These are phyloP conservation scores for Xylaria digitata DNA, from an alignment of 2,329 filamentous ascomycete species.

Conservation along the genomic window DNA sequence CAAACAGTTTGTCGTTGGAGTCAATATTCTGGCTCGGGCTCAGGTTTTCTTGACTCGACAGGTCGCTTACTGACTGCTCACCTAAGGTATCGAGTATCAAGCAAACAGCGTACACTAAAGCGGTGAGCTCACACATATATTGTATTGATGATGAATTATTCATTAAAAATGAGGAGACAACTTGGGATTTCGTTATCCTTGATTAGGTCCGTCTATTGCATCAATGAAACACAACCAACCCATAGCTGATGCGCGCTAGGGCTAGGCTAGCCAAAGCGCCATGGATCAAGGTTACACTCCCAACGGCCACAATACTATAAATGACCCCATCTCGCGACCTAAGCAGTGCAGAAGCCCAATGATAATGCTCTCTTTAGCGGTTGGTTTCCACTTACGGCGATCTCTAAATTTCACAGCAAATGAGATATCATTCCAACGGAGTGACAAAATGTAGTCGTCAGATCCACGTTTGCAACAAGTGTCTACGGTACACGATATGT, in stretches of 20 bases:
- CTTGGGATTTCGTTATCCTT: background rate
- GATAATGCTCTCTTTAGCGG: conserved; percentile 3
- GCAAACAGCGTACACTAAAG: conserved; percentile 12
- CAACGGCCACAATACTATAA: conserved; percentile 28
- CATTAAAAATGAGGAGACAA: background rate
- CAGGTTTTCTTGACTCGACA: background rate
- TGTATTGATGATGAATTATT: background rate
- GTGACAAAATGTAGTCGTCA: conserved; percentile 11
- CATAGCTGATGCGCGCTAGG: conserved; percentile 24
- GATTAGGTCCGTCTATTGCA: conserved; percentile 3
- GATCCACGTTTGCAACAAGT: conserved; percentile 15
- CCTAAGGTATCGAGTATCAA: conserved; percentile 6
- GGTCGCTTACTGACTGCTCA: conserved; percentile 1
- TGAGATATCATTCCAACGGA: conserved; percentile 11
- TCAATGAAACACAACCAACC: conserved; percentile 18
- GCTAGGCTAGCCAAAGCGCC: conserved; percentile 4
- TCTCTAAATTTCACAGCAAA: conserved; percentile 15
- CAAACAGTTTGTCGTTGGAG: conserved; percentile 25
- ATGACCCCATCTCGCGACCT: conserved; percentile 13
- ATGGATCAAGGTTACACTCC: conserved; percentile 24
- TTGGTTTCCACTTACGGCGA: conserved; percentile 33
- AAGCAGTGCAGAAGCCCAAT: conserved; percentile 26
- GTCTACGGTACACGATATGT: background rate
- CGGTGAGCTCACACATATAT: conserved; percentile 9
- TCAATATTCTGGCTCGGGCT: conserved; percentile 5